phyloP scores from a whole-genome alignment of 371 early-diverging fungal species.

The Zychaea mexicana region DNA sequence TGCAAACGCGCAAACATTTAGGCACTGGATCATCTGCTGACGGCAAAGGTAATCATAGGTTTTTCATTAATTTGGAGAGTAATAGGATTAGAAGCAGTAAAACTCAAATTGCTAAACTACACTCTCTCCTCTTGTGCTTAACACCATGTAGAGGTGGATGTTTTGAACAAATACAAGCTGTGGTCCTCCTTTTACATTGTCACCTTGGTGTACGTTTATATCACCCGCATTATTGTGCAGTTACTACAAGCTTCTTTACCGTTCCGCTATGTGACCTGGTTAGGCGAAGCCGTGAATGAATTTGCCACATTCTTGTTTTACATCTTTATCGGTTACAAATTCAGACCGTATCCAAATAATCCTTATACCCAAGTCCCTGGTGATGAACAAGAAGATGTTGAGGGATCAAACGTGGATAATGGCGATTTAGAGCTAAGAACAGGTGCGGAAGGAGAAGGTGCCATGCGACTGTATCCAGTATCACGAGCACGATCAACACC shows the following conservation, averaged over 20 bases:
- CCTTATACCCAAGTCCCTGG: conserved; percentile 53
- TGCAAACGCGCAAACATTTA: conserved; percentile 56
- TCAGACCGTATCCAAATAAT: conserved; percentile 57
- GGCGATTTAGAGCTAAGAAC: conserved; percentile 18
- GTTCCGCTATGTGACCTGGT: conserved; percentile 56
- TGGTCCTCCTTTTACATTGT: conserved; percentile 63
- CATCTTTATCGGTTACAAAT: conserved; percentile 51
- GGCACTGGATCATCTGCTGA: conserved; percentile 47
- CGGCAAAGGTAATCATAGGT: conserved; percentile 61
- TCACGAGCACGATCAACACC: conserved; percentile 5
- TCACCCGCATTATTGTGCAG: conserved; percentile 55
- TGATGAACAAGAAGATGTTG: conserved; percentile 32
- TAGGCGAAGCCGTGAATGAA: conserved; percentile 56
- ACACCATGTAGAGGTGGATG: conserved; percentile 47
- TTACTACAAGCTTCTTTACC: conserved; percentile 53
- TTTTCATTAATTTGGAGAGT: neutral
- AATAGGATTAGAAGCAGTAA: neutral
- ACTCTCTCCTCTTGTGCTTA: neutral
- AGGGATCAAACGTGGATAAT: conserved; percentile 25
- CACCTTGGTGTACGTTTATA: conserved; percentile 57
- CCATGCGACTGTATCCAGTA: conserved; percentile 13
- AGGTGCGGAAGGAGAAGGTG: neutral
- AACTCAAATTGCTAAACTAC: neutral
- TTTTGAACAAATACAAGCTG: conserved; percentile 54
- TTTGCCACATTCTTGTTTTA: conserved; percentile 54